These are phyloP conservation scores for Aspergillus arachidicola DNA, from an alignment of 2,329 filamentous ascomycete species.

Conservation along the genomic window DNA sequence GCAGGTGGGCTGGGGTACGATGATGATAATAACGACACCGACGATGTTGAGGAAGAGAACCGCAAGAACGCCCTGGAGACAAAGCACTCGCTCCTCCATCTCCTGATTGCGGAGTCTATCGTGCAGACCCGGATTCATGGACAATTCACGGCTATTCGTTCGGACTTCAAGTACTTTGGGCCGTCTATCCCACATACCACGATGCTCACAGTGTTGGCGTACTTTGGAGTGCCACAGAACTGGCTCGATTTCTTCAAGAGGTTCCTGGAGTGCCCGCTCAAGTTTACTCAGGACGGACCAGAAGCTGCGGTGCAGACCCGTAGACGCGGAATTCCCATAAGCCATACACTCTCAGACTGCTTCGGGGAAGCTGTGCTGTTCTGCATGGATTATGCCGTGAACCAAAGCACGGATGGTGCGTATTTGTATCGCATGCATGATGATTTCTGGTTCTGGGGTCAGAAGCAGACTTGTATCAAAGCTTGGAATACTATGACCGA, in stretches of 20 bases:
- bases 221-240: constrained; percentile 58
- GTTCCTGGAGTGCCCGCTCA: constrained; percentile 62
- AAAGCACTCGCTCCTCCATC: constrained; percentile 61
- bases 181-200: constrained; percentile 62
- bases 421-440: constrained; percentile 66
- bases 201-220: constrained; percentile 59
- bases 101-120: constrained; percentile 59
- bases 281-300: constrained; percentile 58
- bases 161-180: constrained; percentile 62
- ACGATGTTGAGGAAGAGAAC: constrained; percentile 32
- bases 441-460: constrained; percentile 69
- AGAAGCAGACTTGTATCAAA: constrained; percentile 54
- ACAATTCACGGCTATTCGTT: constrained; percentile 57
- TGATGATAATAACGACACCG: constrained; percentile 36
- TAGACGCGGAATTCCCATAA: constrained; percentile 61
- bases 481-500: constrained; percentile 62
- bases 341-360: constrained; percentile 60
- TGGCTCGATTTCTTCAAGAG: constrained; percentile 63
- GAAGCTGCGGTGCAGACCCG: constrained; percentile 49
- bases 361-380: constrained; percentile 65
- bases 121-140: constrained; percentile 52
- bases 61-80: constrained; percentile 50
- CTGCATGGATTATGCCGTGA: constrained; percentile 67
- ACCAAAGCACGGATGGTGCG: constrained; percentile 56
- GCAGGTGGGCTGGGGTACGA: constrained; percentile 45